Percentiles rank a stretch among this genome's conserved stretches.
Evolutionary conservation across 768 basidiomycete genomes (phyloP).

Genomic region (Kwoniella sp.): DNA sequence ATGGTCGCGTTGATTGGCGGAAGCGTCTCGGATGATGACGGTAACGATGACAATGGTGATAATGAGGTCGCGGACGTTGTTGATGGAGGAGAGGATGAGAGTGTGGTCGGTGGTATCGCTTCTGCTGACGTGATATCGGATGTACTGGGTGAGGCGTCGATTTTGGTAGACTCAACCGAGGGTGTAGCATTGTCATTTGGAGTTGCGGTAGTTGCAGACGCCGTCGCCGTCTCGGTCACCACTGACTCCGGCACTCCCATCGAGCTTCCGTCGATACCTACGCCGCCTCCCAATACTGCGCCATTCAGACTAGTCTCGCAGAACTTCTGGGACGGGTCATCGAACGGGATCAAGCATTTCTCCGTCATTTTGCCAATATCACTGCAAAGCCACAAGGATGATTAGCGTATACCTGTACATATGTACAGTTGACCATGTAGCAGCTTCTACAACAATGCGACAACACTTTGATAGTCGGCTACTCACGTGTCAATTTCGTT

Average conservation of each 20-base stretch:
- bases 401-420: too few relatives aligned
- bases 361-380: constrained; percentile 26
- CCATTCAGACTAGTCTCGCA: constrained; percentile 32
- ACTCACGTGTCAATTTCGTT: constrained; percentile 14
- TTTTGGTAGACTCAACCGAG: not conserved
- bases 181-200: not conserved
- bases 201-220: not conserved
- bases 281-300: constrained; percentile 2
- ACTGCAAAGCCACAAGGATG: too few relatives aligned
- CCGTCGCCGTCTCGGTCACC: too few relatives aligned
- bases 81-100: not conserved
- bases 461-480: not conserved
- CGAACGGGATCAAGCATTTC: constrained; percentile 32
- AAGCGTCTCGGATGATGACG: not conserved
- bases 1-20: not conserved
- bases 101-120: not conserved
- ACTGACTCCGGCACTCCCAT: not conserved
- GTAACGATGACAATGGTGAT: too few relatives aligned
- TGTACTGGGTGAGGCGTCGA: not conserved
- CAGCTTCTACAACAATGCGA: too few relatives aligned
- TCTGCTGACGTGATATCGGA: not conserved
- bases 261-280: not conserved
- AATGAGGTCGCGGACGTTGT: not conserved
- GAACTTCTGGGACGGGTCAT: constrained; percentile 32
- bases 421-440: too few relatives aligned